Evolutionary conservation across 2,329 filamentous ascomycete species (phyloP), one percentile per base, ranked within the genome.

Genomic region (Monosporascus sp.): DNA sequence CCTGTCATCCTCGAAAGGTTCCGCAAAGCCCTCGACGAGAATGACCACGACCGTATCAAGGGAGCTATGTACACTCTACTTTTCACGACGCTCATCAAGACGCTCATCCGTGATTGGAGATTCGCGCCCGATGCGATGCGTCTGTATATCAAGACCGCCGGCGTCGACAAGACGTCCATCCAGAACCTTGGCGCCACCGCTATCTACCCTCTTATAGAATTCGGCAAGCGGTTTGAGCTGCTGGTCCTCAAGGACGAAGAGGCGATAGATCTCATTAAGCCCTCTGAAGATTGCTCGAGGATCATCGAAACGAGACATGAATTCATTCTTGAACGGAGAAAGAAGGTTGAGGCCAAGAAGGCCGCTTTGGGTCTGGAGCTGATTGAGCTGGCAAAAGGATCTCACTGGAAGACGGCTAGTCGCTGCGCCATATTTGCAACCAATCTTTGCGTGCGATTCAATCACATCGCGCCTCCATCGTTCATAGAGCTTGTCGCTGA

Each of bases 351-450:
- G 70, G 78, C 80, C 51, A 91, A 89, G 73, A 99, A 99, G 73
- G 78, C 85, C 0, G 81, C 83, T 3, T 74, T 99, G 26, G 89
- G 92, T 0, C 76, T 90, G 51, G 91, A 97, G 67, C 78, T 99
- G 35, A 87, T 92, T 4, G 82, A 88, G 55, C 75, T 87, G 55
- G 89, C 91, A 2, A 86, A 84, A 63, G 82, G 82, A 3, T 90
- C 91, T 1, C 95, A 99, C 67, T 99, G 94, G 94, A 97, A 96
- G 75, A 92, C 96, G 62, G 93, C 93, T 6, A 91, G 86, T 49
- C 82, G 93, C 28, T 96, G 92, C 53, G 89, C 89, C 9, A 88
- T 95, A 37, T 94, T 99, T 67, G 89, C 96, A 5, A 85, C 93
- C 53, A 96, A 94, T 55, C 80, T 97, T 57, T 93, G 91, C 53